Evolutionary conservation across 2,329 filamentous ascomycete genomes (phyloP).

Genomic region (Chaetomiaceae sp.): DNA sequence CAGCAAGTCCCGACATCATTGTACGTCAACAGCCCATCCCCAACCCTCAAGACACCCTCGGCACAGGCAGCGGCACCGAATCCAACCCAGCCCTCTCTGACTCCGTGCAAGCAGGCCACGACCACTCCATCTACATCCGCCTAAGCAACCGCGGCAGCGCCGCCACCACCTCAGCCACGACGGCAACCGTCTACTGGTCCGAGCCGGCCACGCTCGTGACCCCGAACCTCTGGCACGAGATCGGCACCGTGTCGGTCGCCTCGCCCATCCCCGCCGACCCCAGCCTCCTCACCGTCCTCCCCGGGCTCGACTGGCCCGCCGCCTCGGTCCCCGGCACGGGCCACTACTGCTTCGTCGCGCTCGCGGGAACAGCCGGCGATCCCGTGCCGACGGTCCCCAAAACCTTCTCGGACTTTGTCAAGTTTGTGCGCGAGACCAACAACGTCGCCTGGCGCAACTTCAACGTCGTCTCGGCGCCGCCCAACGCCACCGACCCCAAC

Average conservation of each 20-base stretch:
- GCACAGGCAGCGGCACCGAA: conserved; percentile 7
- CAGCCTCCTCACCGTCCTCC: conserved; percentile 1
- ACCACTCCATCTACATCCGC: conserved; percentile 14
- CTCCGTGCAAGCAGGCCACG: not conserved
- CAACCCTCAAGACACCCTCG: conserved; percentile 5
- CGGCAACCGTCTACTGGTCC: conserved; percentile 6
- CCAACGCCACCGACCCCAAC: too few relatives aligned
- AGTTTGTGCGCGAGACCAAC: conserved; percentile 12
- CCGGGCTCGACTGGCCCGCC: conserved; percentile 5
- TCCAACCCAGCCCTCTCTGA: conserved; percentile 10
- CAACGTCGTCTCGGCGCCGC: conserved; percentile 2
- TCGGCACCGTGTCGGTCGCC: conserved; percentile 6
- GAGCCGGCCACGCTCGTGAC: conserved; percentile 11
- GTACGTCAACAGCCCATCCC: conserved; percentile 9
- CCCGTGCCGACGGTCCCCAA: not conserved
- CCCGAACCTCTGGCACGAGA: conserved; percentile 9
- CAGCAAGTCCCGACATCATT: conserved; percentile 14
- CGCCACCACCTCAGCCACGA: not conserved
- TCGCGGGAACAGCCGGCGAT: conserved; percentile 1
- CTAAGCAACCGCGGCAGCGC: conserved; percentile 10
- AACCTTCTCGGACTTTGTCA: conserved; percentile 7
- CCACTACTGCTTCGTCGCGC: conserved; percentile 15
- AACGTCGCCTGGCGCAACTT: conserved; percentile 14
- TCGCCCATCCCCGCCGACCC: not conserved
- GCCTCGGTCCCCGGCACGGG: not conserved